Conservation (phyloP, 192 early-diverging fungal species). For the Chytriomyces sp. region DNA sequence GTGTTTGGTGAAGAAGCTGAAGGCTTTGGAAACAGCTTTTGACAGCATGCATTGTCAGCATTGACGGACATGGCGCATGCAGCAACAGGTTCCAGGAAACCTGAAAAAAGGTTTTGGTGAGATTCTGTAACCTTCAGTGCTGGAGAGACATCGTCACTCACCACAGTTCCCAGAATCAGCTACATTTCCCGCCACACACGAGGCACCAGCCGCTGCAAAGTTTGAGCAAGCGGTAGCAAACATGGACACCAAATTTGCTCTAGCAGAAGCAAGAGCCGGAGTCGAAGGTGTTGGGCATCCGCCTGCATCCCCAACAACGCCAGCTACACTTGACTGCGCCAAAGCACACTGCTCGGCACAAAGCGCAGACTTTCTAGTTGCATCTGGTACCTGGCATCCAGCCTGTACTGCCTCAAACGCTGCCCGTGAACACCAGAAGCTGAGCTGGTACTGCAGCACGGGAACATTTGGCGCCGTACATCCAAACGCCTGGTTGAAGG, state of each 20-base stretch:
- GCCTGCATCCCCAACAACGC: background rate
- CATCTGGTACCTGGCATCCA: background rate
- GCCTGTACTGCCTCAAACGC: conserved; percentile 4
- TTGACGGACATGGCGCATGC: background rate
- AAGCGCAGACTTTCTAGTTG: background rate
- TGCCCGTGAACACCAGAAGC: conserved; percentile 4
- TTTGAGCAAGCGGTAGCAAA: conserved; percentile 12
- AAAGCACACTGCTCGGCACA: background rate
- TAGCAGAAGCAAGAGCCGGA: background rate
- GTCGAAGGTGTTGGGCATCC: background rate
- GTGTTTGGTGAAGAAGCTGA: too few relatives aligned
- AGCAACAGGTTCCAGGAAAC: background rate
- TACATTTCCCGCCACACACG: conserved; percentile 5
- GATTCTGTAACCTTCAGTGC: background rate
- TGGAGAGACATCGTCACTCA: background rate
- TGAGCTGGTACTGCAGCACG: background rate
- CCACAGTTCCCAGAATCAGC: background rate
- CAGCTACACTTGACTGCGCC: background rate
- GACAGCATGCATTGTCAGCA: background rate
- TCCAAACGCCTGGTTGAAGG: conserved; percentile 2
- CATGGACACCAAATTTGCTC: background rate
- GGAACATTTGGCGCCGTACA: background rate
- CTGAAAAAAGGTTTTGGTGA: background rate
- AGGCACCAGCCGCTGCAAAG: background rate
- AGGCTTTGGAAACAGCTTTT: background rate